phyloP scores from a whole-genome alignment of 1,284 basidiomycete genomes.

The Trichosporon sp. region DNA sequence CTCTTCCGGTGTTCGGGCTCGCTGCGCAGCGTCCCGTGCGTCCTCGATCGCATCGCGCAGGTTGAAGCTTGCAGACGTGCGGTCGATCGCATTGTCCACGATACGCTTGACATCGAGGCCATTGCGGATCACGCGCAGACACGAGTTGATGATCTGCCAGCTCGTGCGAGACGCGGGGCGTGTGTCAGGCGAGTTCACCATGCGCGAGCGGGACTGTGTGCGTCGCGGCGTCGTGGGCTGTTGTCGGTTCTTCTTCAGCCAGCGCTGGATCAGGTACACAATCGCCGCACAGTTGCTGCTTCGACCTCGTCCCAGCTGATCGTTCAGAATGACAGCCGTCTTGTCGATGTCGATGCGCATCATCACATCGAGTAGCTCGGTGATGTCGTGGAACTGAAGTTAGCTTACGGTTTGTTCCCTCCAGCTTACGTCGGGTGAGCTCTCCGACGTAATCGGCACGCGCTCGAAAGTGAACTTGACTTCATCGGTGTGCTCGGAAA shows the following conservation, averaged over 20 bases:
- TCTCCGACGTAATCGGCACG: constrained; percentile 78
- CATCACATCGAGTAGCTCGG: constrained; percentile 73
- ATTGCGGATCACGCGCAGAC: constrained; percentile 85
- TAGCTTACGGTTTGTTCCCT: not conserved
- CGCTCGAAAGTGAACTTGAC: constrained; percentile 72
- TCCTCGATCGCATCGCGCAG: constrained; percentile 83
- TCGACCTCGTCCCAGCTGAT: constrained; percentile 91
- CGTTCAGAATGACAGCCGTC: constrained; percentile 88
- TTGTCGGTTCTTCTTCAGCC: constrained; percentile 57
- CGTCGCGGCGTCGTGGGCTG: constrained; percentile 14
- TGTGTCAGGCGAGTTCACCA: constrained; percentile 7
- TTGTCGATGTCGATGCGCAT: constrained; percentile 64
- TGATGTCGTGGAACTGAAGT: constrained; percentile 53
- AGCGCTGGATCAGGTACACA: constrained; percentile 76
- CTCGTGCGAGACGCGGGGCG: constrained; percentile 31
- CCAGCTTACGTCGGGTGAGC: constrained; percentile 46
- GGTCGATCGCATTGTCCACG: constrained; percentile 89
- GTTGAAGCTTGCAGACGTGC: constrained; percentile 77
- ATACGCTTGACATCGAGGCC: constrained; percentile 77
- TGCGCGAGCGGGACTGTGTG: constrained; percentile 11
- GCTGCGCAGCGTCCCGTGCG: constrained; percentile 59
- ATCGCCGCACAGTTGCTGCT: constrained; percentile 86
- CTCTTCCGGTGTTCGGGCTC: constrained; percentile 65
- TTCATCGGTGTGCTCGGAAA: constrained; percentile 46
- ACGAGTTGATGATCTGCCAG: constrained; percentile 63